These are phyloP conservation scores for Thuidium tamariscinum DNA, from an alignment of 225 moss, liverwort and hornwort genomes.

Conservation along the genomic window DNA sequence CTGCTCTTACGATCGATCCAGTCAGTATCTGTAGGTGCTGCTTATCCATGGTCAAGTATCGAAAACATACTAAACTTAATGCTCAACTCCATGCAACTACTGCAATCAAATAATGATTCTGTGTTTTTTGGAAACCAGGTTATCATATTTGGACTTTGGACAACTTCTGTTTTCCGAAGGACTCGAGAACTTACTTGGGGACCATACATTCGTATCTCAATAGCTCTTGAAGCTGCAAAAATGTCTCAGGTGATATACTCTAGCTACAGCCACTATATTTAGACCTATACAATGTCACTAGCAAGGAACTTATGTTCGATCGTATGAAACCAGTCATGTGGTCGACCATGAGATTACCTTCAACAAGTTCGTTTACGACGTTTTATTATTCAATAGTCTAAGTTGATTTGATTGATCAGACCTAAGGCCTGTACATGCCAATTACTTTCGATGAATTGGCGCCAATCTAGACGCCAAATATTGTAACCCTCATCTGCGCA, in stretches of 20 bases:
- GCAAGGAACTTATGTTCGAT: not conserved
- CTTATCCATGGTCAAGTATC: not conserved
- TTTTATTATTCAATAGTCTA: no score
- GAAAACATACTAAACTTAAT: not conserved
- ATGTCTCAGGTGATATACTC: not conserved
- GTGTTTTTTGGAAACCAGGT: not conserved
- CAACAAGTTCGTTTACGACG: not conserved
- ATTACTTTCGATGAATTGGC: not conserved
- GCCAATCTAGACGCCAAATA: not conserved
- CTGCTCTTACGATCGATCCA: not conserved
- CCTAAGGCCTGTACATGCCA: not conserved
- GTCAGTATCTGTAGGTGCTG: not conserved
- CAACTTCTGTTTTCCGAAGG: not conserved
- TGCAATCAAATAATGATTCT: not conserved
- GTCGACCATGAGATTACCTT: not conserved
- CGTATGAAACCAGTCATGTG: not conserved
- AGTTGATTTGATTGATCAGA: not conserved
- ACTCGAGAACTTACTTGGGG: not conserved
- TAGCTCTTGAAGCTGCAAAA: not conserved
- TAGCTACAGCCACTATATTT: not conserved
- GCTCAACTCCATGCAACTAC: not conserved
- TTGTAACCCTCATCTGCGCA: not conserved
- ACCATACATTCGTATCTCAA: not conserved
- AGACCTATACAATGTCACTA: not conserved
- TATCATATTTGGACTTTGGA: not conserved